phyloP scores from a whole-genome alignment of 495 filamentous ascomycete genomes.

The Penicillium waksmanii region DNA sequence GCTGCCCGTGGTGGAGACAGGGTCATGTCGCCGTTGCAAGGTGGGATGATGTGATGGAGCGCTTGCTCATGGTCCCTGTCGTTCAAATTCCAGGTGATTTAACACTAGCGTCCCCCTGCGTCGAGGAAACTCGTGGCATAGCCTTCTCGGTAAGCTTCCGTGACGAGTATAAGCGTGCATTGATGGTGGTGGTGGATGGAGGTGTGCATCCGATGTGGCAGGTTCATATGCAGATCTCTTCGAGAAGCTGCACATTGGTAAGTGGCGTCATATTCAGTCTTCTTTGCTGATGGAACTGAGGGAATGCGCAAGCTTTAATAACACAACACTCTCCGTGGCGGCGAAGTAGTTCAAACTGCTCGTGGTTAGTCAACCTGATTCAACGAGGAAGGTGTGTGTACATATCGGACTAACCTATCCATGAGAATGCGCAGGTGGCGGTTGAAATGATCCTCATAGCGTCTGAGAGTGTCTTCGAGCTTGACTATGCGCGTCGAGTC shows the following conservation, averaged over 20 bases:
- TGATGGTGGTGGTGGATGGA: neutral
- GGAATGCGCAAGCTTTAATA: constrained; percentile 71
- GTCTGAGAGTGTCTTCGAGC: constrained; percentile 78
- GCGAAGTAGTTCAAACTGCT: constrained; percentile 85
- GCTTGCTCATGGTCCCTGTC: neutral
- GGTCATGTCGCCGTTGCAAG: neutral
- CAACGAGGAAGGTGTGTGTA: neutral
- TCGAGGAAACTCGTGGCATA: too few relatives aligned
- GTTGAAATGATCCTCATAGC: constrained; percentile 91
- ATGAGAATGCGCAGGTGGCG: constrained; percentile 88
- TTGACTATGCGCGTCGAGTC: constrained; percentile 73
- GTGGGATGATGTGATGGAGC: neutral
- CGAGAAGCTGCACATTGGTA: neutral
- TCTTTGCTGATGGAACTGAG: constrained; percentile 48
- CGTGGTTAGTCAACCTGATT: constrained; percentile 11
- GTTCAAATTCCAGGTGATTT: neutral
- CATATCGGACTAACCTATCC: constrained; percentile 59
- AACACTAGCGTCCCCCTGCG: too few relatives aligned
- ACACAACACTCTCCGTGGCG: constrained; percentile 93
- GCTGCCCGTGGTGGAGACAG: neutral
- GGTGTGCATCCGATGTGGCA: neutral
- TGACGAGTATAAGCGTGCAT: neutral
- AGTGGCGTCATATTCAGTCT: constrained; percentile 33
- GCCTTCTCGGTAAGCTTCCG: neutral
- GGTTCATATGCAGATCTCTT: neutral